Conservation (phyloP, 495 filamentous ascomycete species). For the Aspergillus nidulans region DNA sequence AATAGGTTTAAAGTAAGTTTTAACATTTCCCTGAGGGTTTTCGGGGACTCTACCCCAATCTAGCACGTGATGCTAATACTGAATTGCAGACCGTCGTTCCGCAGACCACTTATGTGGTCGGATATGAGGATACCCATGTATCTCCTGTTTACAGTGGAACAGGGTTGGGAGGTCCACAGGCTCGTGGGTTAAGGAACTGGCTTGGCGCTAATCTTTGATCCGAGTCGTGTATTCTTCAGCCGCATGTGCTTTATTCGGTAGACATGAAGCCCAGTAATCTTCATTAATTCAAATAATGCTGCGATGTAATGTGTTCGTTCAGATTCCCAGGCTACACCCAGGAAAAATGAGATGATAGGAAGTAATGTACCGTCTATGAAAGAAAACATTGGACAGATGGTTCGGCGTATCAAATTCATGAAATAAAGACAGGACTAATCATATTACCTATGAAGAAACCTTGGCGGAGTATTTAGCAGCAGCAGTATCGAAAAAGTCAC, state of each 20-base stretch:
- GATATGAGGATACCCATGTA: slow-evolving; percentile 33
- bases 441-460: slow-evolving; percentile 49
- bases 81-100: slow-evolving; percentile 29
- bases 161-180: slow-evolving; percentile 22
- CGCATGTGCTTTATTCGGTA: background rate
- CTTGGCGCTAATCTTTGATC: slow-evolving; percentile 27
- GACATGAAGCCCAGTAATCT: no score
- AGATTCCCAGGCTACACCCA: background rate
- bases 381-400: background rate
- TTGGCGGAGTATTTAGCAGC: slow-evolving; percentile 74
- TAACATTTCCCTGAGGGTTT: background rate
- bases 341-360: background rate
- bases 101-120: slow-evolving; percentile 30
- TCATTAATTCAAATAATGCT: no score
- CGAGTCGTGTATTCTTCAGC: background rate
- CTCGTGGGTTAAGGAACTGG: slow-evolving; percentile 27
- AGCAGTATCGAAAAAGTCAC: slow-evolving; percentile 70
- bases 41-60: background rate
- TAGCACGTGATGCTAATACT: background rate
- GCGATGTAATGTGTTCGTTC: background rate
- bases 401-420: slow-evolving; percentile 20
- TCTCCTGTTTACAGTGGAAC: slow-evolving; percentile 25
- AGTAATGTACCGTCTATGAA: background rate
- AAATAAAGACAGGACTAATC: slow-evolving; percentile 7
- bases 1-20: slow-evolving; percentile 38